Base-by-base conservation (phyloP, 495 filamentous ascomycete species). In the Penicillium chermesinum region DNA sequence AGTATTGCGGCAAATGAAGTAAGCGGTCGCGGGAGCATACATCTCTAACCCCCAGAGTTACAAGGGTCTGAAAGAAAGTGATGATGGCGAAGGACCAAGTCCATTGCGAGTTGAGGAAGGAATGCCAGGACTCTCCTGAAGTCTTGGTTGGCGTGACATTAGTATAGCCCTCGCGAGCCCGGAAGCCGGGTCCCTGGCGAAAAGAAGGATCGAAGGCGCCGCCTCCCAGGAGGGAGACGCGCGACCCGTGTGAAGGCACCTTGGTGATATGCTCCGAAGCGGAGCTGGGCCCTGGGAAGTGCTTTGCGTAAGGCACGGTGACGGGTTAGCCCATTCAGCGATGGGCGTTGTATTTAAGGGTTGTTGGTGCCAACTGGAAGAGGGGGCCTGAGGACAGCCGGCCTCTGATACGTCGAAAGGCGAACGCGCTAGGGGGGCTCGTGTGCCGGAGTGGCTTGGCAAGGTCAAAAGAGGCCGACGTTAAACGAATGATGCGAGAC, bases 31-130 rank as follows among this genome's bases (percentile, higher is more conserved):
- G n/a, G 32, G n/a, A 15, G 37, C 90, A 62, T 79, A 96, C 89
- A 82, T 78, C 79, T 98, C 89, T 38, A 96, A 82, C 4, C 77
- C n/a, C 85, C 48, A 97, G 75, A 22, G 85, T 84, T 38, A 91
- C 79, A 22, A 85, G 64, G 32, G 88, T 85, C 65, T 98, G 94
- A 36, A 89, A 33, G 32, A 83, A 64, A 22, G 90, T 82, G 33
- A 87, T 72, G 51, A 84, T 59, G 58, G 91, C 75, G 62, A 96
- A 96, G 46, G 81, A 68, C 82, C 89, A 93, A 2, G 89, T 89
- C 94, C 94, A 98, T 56, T 73, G 73, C 3, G 88, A 85, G 58
- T 81, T 86, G 42, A 91, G 82, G 54, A 83, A 72, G 55, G 89
- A 89, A 45, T 37, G 34, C 33, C 17, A 4, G 44, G 6, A 3